phyloP scores from a whole-genome alignment of 768 basidiomycete genomes.

The Leccinum subtestaceum region DNA sequence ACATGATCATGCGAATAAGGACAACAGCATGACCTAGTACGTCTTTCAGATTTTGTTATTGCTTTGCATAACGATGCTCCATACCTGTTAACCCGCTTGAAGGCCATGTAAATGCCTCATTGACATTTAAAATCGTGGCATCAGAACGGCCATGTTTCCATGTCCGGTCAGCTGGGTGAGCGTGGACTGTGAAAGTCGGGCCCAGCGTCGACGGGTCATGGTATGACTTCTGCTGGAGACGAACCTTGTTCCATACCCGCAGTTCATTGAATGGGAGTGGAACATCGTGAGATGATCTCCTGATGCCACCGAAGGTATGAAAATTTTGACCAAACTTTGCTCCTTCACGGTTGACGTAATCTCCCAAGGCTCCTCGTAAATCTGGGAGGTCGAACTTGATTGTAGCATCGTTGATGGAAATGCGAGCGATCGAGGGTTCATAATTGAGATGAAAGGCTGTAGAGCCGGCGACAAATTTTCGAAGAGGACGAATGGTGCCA shows the following conservation, averaged over 20 bases:
- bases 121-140: background rate
- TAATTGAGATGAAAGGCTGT: background rate
- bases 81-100: background rate
- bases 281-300: background rate
- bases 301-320: background rate
- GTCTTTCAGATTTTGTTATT: background rate
- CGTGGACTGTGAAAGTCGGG: background rate
- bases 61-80: background rate
- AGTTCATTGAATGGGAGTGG: background rate
- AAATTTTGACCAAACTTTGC: background rate
- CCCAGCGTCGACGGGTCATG: background rate
- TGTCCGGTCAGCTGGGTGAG: background rate
- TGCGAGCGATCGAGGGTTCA: background rate
- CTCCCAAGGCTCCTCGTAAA: background rate
- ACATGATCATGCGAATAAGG: background rate
- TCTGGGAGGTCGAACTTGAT: background rate
- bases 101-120: background rate
- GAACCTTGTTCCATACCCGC: background rate
- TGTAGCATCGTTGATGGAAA: background rate
- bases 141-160: background rate
- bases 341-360: background rate
- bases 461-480: background rate
- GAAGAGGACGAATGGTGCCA: background rate
- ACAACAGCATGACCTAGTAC: background rate
- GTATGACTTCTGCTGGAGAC: background rate